A percentile compares a stretch with the other conserved stretches of the same genome.
Evolutionary conservation across 2,329 filamentous ascomycete species (phyloP).

Genomic region (Alternaria alternata): DNA sequence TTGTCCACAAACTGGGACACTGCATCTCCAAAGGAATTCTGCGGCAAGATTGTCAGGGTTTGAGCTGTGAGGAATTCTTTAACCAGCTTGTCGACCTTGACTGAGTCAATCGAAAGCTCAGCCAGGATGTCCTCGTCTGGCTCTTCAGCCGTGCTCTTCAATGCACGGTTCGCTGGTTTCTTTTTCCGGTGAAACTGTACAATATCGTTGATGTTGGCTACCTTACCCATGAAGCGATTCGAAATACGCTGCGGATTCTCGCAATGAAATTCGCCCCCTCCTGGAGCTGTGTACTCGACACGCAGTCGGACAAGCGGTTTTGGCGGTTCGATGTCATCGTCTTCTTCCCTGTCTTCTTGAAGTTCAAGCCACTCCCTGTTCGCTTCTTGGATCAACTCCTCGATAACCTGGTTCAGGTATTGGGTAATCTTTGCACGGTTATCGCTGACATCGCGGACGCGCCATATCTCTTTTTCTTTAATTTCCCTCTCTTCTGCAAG

Average conservation of each 20-base stretch:
- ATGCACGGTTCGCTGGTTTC: conserved; percentile 57
- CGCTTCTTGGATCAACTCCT: conserved; percentile 87
- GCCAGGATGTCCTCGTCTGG: conserved; percentile 71
- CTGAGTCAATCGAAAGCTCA: conserved; percentile 71
- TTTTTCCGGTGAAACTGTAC: conserved; percentile 94
- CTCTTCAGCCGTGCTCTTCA: conserved; percentile 63
- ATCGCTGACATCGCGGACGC: conserved; percentile 82
- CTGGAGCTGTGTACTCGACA: conserved; percentile 86
- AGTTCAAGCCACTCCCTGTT: conserved; percentile 79
- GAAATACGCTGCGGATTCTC: conserved; percentile 98
- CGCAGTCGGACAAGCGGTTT: conserved; percentile 87
- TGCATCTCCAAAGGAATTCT: conserved; percentile 91
- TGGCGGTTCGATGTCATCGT: conserved; percentile 69
- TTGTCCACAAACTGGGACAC: conserved; percentile 94
- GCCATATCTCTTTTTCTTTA: conserved; percentile 76
- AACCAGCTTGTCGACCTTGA: conserved; percentile 90
- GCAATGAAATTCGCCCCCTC: conserved; percentile 84
- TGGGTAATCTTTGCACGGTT: conserved; percentile 83
- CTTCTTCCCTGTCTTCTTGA: conserved; percentile 64
- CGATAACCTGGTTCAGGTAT: conserved; percentile 78
- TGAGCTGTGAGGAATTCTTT: conserved; percentile 86
- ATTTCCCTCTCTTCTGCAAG: conserved; percentile 79
- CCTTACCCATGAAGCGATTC: conserved; percentile 86
- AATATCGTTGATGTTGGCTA: conserved; percentile 93
- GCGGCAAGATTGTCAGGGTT: conserved; percentile 89